phyloP scores from a whole-genome alignment of 192 early-diverging fungal species.

The Podochytrium sp. region DNA sequence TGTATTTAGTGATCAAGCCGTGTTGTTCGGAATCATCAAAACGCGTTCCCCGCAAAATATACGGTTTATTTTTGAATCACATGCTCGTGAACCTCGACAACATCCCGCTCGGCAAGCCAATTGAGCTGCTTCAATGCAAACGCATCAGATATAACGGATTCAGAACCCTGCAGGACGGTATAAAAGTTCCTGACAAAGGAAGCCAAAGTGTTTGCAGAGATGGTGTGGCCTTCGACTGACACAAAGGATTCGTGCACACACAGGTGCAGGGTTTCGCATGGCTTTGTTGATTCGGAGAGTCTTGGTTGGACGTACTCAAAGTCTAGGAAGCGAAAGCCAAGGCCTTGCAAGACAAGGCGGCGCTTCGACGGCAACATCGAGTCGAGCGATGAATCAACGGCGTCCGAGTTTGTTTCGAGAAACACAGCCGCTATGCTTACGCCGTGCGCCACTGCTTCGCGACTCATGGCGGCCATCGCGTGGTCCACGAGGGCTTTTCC shows the following conservation, averaged over 20 bases:
- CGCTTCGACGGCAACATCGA: not conserved
- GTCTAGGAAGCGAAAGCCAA: not conserved
- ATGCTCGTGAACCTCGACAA: not conserved
- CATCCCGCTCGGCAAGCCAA: not conserved
- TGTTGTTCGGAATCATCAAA: no score
- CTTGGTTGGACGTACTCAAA: constrained; percentile 5
- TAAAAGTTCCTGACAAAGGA: not conserved
- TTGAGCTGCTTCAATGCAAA: not conserved
- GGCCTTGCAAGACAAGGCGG: not conserved
- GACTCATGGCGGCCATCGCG: not conserved
- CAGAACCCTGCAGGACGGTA: not conserved
- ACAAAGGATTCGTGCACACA: not conserved
- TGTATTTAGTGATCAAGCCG: no score
- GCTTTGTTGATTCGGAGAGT: not conserved
- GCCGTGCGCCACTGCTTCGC: not conserved
- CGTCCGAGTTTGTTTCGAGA: constrained; percentile 8
- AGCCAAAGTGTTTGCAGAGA: not conserved
- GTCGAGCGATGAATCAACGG: not conserved
- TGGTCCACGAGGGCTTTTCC: not conserved
- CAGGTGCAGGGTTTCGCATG: not conserved
- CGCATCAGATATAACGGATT: not conserved
- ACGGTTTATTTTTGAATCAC: no score
- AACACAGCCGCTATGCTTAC: not conserved
- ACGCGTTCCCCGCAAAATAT: no score
- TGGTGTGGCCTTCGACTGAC: not conserved